phyloP scores from a whole-genome alignment of 75 land plant genomes.

The Picea glauca region DNA sequence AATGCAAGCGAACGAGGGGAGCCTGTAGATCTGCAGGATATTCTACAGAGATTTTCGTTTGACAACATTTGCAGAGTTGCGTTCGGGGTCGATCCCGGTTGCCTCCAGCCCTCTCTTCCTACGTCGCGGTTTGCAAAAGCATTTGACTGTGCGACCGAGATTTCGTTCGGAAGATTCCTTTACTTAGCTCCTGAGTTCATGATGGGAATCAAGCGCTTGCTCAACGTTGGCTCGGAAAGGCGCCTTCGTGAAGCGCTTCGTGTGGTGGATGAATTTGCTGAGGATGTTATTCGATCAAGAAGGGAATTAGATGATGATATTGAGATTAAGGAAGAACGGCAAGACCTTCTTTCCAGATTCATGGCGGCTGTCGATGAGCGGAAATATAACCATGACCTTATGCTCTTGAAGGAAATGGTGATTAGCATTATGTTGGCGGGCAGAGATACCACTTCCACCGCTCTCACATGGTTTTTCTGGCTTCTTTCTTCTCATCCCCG shows the following conservation, averaged over 20 bases:
- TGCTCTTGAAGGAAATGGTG: too few relatives aligned
- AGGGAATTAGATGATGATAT: neutral
- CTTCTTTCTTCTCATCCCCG: too few relatives aligned
- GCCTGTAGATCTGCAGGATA: constrained; percentile 14
- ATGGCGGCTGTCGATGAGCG: constrained; percentile 28
- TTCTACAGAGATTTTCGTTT: constrained; percentile 16
- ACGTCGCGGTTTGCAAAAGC: constrained; percentile 10
- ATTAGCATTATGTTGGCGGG: too few relatives aligned
- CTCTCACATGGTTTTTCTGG: too few relatives aligned
- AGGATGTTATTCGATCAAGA: constrained; percentile 14
- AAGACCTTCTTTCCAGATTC: constrained; percentile 46
- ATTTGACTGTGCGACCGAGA: constrained; percentile 17
- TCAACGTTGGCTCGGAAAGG: constrained; percentile 17
- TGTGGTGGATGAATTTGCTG: constrained; percentile 31
- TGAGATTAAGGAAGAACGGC: neutral
- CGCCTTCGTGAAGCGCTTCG: neutral
- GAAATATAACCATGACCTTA: too few relatives aligned
- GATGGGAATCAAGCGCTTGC: neutral
- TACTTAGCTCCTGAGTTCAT: neutral
- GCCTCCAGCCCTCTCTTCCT: constrained; percentile 16
- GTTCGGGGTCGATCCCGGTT: constrained; percentile 22
- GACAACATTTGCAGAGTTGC: constrained; percentile 22
- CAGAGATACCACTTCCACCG: too few relatives aligned
- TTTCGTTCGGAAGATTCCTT: constrained; percentile 2
- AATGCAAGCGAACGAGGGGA: constrained; percentile 1